phyloP scores from a whole-genome alignment of 1,139 yeast genomes.

The Hyphopichia burtonii region DNA sequence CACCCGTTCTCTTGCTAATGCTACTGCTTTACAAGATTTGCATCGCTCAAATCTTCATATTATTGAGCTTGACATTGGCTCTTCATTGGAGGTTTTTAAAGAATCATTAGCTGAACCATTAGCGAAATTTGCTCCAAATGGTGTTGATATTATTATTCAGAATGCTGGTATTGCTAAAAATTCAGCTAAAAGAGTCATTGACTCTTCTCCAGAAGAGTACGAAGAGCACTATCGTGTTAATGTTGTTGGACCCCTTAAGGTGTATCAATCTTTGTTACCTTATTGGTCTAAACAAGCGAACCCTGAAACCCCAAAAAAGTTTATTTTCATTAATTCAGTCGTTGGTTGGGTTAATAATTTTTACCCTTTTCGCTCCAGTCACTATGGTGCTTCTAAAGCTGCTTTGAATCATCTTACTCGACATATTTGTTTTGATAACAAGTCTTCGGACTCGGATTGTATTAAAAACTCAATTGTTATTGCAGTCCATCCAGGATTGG shows the following conservation, averaged over 20 bases:
- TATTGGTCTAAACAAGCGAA: slow-evolving; percentile 8
- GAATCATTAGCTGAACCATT: not conserved
- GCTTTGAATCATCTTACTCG: slow-evolving; percentile 24
- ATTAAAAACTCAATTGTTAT: slow-evolving; percentile 19
- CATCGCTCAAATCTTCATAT: not conserved
- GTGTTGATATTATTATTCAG: slow-evolving; percentile 10
- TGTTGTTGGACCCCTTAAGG: slow-evolving; percentile 9
- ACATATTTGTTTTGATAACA: slow-evolving; percentile 16
- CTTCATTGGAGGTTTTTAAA: not conserved
- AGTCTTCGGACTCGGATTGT: not conserved
- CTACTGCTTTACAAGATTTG: slow-evolving; percentile 6
- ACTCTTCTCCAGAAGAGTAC: not conserved
- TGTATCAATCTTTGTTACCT: slow-evolving; percentile 8
- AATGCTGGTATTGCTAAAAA: slow-evolving; percentile 9
- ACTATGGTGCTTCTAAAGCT: slow-evolving; percentile 33
- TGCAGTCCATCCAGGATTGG: slow-evolving; percentile 31
- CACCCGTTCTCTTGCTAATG: slow-evolving; percentile 9
- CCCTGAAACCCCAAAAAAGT: slow-evolving; percentile 8
- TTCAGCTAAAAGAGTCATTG: not conserved
- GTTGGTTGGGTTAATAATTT: not conserved
- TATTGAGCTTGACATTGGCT: not conserved
- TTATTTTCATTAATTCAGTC: slow-evolving; percentile 5
- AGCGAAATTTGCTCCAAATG: slow-evolving; percentile 1
- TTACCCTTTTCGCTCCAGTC: not conserved
- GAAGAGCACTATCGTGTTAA: slow-evolving; percentile 6